Conservation (phyloP, 352 stramenopile genomes). For the Globisporangium acanthophoron region DNA sequence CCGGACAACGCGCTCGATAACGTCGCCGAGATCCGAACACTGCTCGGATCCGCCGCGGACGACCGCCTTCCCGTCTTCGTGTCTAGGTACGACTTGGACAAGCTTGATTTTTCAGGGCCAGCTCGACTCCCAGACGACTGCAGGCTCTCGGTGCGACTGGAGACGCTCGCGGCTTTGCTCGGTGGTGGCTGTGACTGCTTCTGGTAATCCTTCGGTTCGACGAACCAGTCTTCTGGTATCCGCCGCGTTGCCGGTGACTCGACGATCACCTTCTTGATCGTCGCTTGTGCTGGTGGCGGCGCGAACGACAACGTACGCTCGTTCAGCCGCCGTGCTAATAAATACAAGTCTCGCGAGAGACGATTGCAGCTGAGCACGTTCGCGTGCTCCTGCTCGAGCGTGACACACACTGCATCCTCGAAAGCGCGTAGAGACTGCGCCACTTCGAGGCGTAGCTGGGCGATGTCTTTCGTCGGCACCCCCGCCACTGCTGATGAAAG, state of each 20-base stretch:
- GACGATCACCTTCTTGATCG: constrained; percentile 66
- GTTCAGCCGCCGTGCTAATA: constrained; percentile 46
- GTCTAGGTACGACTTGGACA: constrained; percentile 40
- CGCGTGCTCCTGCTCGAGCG: constrained; percentile 24
- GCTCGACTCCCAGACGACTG: constrained; percentile 29
- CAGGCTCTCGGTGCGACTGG: constrained; percentile 30
- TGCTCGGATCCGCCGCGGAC: constrained; percentile 33
- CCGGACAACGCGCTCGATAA: constrained; percentile 17
- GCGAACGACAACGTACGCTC: constrained; percentile 55
- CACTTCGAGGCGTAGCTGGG: constrained; percentile 37
- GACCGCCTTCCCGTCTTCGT: constrained; percentile 30
- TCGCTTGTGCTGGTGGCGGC: constrained; percentile 56
- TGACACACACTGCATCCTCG: constrained; percentile 17
- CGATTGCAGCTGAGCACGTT: constrained; percentile 69
- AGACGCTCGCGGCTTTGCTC: not conserved
- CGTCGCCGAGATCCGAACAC: constrained; percentile 23
- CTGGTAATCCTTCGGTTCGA: constrained; percentile 26
- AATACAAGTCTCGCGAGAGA: constrained; percentile 53
- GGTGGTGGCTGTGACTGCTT: constrained; percentile 12
- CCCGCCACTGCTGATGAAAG: constrained; percentile 46
- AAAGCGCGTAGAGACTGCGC: constrained; percentile 35
- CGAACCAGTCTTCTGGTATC: constrained; percentile 81
- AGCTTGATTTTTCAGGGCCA: constrained; percentile 34
- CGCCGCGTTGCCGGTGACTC: constrained; percentile 61
- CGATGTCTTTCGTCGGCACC: constrained; percentile 56